A percentile compares a stretch with the other conserved stretches of the same genome.
These are phyloP conservation scores for Cutaneotrichosporon mucoides DNA, from an alignment of 1,284 basidiomycete species.

Conservation along the genomic window DNA sequence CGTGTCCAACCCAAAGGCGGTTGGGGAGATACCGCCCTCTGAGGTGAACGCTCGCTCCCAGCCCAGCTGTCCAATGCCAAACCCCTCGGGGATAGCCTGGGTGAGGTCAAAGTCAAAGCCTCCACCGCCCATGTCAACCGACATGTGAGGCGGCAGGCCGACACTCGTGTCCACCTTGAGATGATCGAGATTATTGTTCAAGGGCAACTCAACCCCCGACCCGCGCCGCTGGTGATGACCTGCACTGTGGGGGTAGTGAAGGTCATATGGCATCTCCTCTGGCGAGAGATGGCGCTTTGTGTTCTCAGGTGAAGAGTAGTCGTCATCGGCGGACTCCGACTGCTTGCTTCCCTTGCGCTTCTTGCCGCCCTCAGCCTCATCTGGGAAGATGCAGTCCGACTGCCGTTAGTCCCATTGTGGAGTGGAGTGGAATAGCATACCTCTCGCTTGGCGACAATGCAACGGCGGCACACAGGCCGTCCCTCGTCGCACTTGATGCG, in stretches of 20 bases:
- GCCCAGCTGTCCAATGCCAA: conserved; percentile 10
- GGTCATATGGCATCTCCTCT: background rate
- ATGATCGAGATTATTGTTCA: background rate
- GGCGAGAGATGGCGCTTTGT: background rate
- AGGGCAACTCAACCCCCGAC: background rate
- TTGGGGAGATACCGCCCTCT: background rate
- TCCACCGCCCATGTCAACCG: background rate
- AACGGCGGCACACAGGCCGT: conserved; percentile 40
- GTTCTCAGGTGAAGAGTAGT: conserved; percentile 4
- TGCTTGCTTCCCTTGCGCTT: conserved; percentile 15
- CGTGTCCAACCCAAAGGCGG: background rate
- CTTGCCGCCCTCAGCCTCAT: conserved; percentile 5
- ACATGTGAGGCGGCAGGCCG: no score
- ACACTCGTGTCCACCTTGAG: no score
- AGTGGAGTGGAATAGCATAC: conserved; percentile 13
- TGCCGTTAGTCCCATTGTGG: background rate
- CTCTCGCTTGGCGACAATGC: conserved; percentile 40
- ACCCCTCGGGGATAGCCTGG: conserved; percentile 12
- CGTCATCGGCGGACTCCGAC: conserved; percentile 9
- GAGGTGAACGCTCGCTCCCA: conserved; percentile 11
- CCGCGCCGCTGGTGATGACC: no score
- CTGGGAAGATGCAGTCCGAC: conserved; percentile 11
- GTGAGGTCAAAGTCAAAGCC: conserved; percentile 8
- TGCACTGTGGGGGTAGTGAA: background rate
- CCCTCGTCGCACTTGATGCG: conserved; percentile 48